These are phyloP conservation scores for Backusella mclennaniae DNA, from an alignment of 192 early-diverging fungal genomes.

Conservation along the genomic window DNA sequence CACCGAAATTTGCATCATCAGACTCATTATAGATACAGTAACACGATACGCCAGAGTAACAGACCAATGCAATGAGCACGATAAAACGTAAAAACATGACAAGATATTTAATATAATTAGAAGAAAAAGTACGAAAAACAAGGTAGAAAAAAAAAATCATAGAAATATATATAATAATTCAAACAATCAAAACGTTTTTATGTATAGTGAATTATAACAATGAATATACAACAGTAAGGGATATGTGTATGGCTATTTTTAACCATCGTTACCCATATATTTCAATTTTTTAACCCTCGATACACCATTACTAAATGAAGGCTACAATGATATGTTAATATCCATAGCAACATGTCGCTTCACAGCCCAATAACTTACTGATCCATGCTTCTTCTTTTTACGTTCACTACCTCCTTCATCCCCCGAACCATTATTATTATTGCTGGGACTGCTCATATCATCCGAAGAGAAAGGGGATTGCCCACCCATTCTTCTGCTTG, in stretches of 20 bases:
- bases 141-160: background rate
- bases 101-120: background rate
- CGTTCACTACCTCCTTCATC: background rate
- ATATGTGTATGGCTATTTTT: background rate
- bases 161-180: background rate
- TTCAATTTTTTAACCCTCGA: slow-evolving; percentile 22
- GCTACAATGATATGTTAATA: background rate
- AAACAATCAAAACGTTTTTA: background rate
- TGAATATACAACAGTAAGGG: background rate
- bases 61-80: background rate
- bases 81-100: background rate
- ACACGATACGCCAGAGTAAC: background rate
- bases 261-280: slow-evolving; percentile 8
- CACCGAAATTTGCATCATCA: background rate
- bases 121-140: background rate
- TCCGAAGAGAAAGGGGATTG: slow-evolving; percentile 25
- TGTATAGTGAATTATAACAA: background rate
- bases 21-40: background rate
- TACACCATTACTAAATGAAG: background rate
- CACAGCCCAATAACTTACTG: background rate
- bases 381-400: slow-evolving; percentile 16
- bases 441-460: slow-evolving; percentile 8
- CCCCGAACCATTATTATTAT: background rate
- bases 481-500: slow-evolving; percentile 47
- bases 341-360: background rate